Percentiles rank a stretch among this genome's conserved stretches.
These are phyloP conservation scores for Cunninghamia lanceolata DNA, from an alignment of 75 land plant genomes.

Conservation along the genomic window DNA sequence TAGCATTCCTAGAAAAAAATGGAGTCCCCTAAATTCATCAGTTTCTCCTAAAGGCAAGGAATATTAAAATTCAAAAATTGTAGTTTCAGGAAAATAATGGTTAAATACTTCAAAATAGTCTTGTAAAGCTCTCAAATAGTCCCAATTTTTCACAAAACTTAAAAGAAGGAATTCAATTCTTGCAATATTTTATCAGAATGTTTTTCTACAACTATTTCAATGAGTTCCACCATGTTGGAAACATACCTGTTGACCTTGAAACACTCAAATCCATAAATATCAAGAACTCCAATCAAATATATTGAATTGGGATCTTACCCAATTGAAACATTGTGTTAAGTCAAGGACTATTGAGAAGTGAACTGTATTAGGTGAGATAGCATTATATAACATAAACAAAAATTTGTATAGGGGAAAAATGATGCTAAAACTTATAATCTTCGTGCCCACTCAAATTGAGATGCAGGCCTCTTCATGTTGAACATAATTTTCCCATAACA, in stretches of 20 bases:
- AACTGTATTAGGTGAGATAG: not conserved
- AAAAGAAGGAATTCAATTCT: not conserved
- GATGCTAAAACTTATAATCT: not conserved
- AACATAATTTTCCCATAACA: not conserved
- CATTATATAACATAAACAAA: not conserved
- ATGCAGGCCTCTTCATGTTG: not conserved
- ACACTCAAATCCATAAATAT: conserved; percentile 99
- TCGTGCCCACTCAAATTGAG: not conserved
- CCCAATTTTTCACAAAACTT: conserved; percentile 4
- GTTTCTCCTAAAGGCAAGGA: not conserved
- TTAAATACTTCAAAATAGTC: not conserved
- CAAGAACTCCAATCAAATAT: conserved; percentile 90
- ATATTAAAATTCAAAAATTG: not conserved
- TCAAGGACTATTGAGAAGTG: not conserved
- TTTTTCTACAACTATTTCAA: not conserved
- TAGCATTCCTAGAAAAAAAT: not conserved
- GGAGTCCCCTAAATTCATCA: not conserved
- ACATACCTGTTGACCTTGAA: conserved; percentile 74
- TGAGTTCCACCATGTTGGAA: not conserved
- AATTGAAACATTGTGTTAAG: conserved; percentile 62
- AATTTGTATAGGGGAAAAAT: not conserved
- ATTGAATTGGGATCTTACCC: conserved; percentile 89
- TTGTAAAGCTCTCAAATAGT: not conserved
- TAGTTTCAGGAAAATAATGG: not conserved
- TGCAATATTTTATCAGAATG: not conserved